Evolutionary conservation across 1,139 yeast species (phyloP).

Genomic region (Protomyces arabidopsidicola): DNA sequence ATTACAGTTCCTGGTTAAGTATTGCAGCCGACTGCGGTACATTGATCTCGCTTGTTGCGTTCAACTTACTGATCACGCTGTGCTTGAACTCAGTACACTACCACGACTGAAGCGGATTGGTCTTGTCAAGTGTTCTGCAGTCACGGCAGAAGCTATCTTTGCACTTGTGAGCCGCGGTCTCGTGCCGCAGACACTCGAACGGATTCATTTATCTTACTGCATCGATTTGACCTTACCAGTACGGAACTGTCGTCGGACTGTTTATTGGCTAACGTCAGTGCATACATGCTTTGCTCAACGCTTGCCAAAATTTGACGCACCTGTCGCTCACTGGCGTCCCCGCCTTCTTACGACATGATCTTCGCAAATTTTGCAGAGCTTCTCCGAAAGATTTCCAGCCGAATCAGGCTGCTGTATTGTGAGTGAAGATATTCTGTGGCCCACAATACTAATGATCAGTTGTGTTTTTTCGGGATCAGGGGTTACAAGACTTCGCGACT

Average conservation of each 20-base stretch:
- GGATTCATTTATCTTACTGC: slow-evolving; percentile 91
- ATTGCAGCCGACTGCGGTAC: slow-evolving; percentile 81
- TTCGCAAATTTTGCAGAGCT: slow-evolving; percentile 83
- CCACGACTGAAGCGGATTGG: slow-evolving; percentile 88
- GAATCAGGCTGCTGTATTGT: slow-evolving; percentile 72
- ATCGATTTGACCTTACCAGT: slow-evolving; percentile 55
- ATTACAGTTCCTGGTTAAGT: slow-evolving; percentile 65
- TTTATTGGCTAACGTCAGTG: slow-evolving; percentile 34
- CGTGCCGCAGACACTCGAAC: slow-evolving; percentile 70
- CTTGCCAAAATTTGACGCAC: slow-evolving; percentile 84
- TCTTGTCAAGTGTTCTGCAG: slow-evolving; percentile 80
- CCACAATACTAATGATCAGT: slow-evolving; percentile 16
- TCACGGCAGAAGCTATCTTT: slow-evolving; percentile 79
- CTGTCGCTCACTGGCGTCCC: slow-evolving; percentile 87
- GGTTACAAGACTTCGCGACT: slow-evolving; percentile 64
- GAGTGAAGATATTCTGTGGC: neutral
- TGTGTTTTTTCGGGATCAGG: slow-evolving; percentile 95
- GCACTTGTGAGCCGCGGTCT: slow-evolving; percentile 69
- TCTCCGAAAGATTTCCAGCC: slow-evolving; percentile 92
- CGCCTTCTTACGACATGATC: slow-evolving; percentile 78
- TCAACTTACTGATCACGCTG: slow-evolving; percentile 79
- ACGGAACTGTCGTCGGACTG: slow-evolving; percentile 2
- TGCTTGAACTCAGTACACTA: slow-evolving; percentile 68
- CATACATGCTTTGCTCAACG: slow-evolving; percentile 55
- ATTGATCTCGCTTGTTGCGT: slow-evolving; percentile 93